Base-by-base conservation (phyloP, 1,284 basidiomycete species). In the Malassezia vespertilionis region DNA sequence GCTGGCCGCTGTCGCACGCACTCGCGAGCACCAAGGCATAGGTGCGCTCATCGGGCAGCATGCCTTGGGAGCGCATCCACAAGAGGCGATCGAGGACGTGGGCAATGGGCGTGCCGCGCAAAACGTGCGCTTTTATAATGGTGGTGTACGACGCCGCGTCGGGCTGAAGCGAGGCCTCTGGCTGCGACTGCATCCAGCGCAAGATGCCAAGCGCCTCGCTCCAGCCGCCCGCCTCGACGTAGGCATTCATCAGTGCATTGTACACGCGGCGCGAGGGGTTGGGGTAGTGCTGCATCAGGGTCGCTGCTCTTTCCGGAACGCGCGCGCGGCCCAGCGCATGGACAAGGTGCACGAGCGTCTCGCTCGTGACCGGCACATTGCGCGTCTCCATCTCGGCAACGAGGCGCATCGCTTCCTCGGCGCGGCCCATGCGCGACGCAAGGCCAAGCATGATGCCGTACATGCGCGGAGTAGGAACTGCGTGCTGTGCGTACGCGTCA, bases 171-270 rank as follows among this genome's bases (percentile, higher is more conserved):
- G 52, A 38, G 5, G 39, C n/a, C 9, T 53, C 39, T n/a, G 37
- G 37, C 8, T 57, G 50, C 15, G 36, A 6, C 32, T 53, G 45
- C 40, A 89, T 71, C 69, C 80, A 86, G 53, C 83, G 79, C 60
- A 84, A 88, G 20, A 80, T 74, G 24, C 78, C 76, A 55, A 86
- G 76, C 33, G 82, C 84, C 31, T 81, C 80, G 35, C 74, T 71
- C 82, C 85, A 89, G n/a, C 80, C 79, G 1, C 83, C 85, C 2
- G 81, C 77, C 63, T 86, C 81, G 44, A 88, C 82, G 62, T 88
- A 80, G 0, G 84, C 85, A 60, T 87, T 80, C 78, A 96, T 80
- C 40, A 95, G 71, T 4, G 83, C 75, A 9, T 78, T 77, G 44
- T 60, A 64, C 32, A 45, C 42, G 21, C 48, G 48, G 6, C 34